Evolutionary conservation across 2,329 filamentous ascomycete genomes (phyloP).

Genomic region (Diplodia intermedia): DNA sequence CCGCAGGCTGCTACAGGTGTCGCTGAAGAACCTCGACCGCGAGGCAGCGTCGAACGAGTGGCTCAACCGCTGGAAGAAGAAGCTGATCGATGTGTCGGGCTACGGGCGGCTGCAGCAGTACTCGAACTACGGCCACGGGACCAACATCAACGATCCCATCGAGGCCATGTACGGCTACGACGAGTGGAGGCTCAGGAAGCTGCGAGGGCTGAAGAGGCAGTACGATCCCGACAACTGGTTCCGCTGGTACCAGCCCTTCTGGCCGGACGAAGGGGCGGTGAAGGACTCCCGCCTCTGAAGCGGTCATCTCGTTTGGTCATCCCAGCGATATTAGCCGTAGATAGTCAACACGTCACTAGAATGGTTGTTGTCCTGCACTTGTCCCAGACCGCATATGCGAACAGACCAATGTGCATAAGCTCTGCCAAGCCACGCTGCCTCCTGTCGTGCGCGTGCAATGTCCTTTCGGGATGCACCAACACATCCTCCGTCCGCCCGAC

Average conservation of each 20-base stretch:
- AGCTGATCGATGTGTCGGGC: background rate
- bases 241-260: constrained; percentile 38
- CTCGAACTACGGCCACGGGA: constrained; percentile 41
- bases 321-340: no score
- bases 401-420: no score
- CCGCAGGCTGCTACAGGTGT: background rate
- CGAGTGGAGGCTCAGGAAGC: constrained; percentile 41
- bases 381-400: no score
- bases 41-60: background rate
- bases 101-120: constrained; percentile 36
- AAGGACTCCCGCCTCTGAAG: background rate
- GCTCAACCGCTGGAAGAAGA: background rate
- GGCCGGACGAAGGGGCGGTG: background rate
- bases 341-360: no score
- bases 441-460: no score
- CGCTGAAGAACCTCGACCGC: background rate
- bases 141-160: constrained; percentile 40
- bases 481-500: no score
- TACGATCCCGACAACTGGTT: constrained; percentile 45
- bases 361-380: no score
- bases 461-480: no score
- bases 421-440: no score
- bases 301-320: background rate
- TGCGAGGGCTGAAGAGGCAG: constrained; percentile 43
- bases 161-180: constrained; percentile 45